Percentiles rank a stretch among this genome's conserved stretches.
These are phyloP conservation scores for Artemisia annua DNA, from an alignment of 129 eudicot species.

Conservation along the genomic window DNA sequence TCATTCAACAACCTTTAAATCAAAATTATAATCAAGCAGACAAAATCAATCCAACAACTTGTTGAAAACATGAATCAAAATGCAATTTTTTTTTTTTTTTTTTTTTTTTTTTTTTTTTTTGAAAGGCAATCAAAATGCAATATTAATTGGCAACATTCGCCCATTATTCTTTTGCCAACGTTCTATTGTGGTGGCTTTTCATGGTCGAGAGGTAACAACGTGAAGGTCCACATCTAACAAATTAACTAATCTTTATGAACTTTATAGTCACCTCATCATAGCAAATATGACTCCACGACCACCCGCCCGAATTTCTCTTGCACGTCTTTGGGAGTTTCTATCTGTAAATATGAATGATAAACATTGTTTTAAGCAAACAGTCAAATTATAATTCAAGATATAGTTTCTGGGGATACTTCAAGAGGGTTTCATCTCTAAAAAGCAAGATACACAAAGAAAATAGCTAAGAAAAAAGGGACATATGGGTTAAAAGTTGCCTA, in stretches of 20 bases:
- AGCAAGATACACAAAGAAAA: background rate
- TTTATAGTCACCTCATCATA: slow-evolving; percentile 39
- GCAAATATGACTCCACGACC: slow-evolving; percentile 83
- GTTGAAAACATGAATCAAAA: slow-evolving; percentile 9
- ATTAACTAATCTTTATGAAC: background rate
- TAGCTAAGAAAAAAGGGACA: background rate
- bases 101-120: too few species aligned
- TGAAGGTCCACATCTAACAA: background rate
- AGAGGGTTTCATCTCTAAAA: background rate
- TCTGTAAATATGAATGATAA: slow-evolving; percentile 39
- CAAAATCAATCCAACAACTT: slow-evolving; percentile 3
- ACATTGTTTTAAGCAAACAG: background rate
- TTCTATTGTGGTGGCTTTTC: slow-evolving; percentile 1
- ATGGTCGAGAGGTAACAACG: background rate
- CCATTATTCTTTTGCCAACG: background rate
- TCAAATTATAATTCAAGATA: slow-evolving; percentile 1
- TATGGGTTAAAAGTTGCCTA: background rate
- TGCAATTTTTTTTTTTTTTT: too few species aligned
- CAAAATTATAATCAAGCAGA: background rate
- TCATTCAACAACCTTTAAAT: background rate
- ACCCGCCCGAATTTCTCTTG: slow-evolving; percentile 95
- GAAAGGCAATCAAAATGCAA: background rate
- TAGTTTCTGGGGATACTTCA: background rate
- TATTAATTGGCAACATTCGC: background rate
- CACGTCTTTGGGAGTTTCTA: slow-evolving; percentile 90